Conservation (phyloP, 495 filamentous ascomycete genomes). For the Diplogelasinospora grovesii region DNA sequence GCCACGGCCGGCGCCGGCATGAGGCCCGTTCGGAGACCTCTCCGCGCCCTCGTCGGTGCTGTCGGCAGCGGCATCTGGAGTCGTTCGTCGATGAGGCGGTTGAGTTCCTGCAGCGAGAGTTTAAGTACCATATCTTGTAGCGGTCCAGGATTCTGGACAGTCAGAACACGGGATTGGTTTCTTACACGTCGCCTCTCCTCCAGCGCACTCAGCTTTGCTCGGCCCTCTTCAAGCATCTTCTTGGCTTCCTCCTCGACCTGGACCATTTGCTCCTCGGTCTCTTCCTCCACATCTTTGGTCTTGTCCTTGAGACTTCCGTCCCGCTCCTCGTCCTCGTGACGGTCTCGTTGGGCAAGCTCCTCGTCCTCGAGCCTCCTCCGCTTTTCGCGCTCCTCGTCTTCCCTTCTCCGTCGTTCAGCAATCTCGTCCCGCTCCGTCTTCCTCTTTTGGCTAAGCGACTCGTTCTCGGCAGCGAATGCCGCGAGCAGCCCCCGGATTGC, state of each 20-base stretch:
- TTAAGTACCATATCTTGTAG: not conserved
- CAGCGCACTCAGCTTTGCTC: slow-evolving; percentile 18
- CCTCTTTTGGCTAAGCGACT: slow-evolving; percentile 14
- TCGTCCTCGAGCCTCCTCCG: slow-evolving; percentile 26
- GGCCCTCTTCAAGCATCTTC: slow-evolving; percentile 17
- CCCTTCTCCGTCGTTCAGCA: slow-evolving; percentile 17
- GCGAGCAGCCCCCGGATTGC: slow-evolving; percentile 17
- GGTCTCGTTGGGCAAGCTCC: slow-evolving; percentile 11
- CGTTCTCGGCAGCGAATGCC: slow-evolving; percentile 18
- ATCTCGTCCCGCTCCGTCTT: slow-evolving; percentile 20
- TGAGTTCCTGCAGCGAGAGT: slow-evolving; percentile 29
- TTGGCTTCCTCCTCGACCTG: slow-evolving; percentile 24
- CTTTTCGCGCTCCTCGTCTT: slow-evolving; percentile 29
- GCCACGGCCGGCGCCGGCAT: slow-evolving; percentile 6
- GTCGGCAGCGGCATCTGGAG: slow-evolving; percentile 18
- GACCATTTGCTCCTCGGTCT: slow-evolving; percentile 21
- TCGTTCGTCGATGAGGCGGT: slow-evolving; percentile 30
- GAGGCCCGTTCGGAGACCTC: slow-evolving; percentile 3
- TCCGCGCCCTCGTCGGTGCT: slow-evolving; percentile 10
- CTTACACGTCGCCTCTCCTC: slow-evolving; percentile 29
- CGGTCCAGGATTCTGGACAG: not conserved
- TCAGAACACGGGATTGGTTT: too few relatives aligned
- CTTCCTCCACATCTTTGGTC: slow-evolving; percentile 21
- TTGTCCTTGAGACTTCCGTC: slow-evolving; percentile 14
- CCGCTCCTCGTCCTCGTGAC: slow-evolving; percentile 19